Evolutionary conservation across 495 filamentous ascomycete species (phyloP), one percentile per base, ranked within the genome.

Genomic region (Podospora pseudoanserina): DNA sequence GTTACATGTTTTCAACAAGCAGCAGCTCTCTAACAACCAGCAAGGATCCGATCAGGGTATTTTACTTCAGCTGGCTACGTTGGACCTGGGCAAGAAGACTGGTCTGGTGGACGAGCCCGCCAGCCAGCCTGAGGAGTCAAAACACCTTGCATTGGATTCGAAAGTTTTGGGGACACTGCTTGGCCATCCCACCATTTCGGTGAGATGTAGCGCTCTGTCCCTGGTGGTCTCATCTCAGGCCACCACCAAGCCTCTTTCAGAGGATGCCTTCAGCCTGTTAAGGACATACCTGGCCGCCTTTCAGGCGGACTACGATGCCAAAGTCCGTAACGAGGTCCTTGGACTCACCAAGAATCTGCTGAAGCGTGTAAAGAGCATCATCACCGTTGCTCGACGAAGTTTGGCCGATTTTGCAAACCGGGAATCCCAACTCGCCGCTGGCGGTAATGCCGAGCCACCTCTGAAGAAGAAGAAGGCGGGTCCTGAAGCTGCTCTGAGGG

Each of bases 251-350:
- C 91, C 92, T 9, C 86, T 94, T 19, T 86, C 88, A 0, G 60
- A 79, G 3, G 79, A 75, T 56, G 84, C 88, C 0, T 83, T 93
- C 2, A 69, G 71, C n/a, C 82, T 88, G 2, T 82, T 97, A 27
- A 78, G 85, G 54, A 79, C 74, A 55, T 84, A 88, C 49, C 78
- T 97, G 0, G 82, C 86, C 3, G 83, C 87, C 2, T 87, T 96
- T 63, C 88, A 93, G 78, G 85, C 89, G 4, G 93, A 97, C 68
- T 88, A 90, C n/a, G 91, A 97, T 71, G 87, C 94, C 7, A 90
- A 93, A 70, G 85, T 91, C 67, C 86, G 94, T 63, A 88, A 92
- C 54, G 91, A 95, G 68, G 81, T 93, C 2, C 80, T 94, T 64
- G 85, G 87, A 44, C 76, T 88, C 62, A 86, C 88, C 16, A 89